Evolutionary conservation across 768 basidiomycete species (phyloP).

Genomic region (Psilocybe cyanescens): DNA sequence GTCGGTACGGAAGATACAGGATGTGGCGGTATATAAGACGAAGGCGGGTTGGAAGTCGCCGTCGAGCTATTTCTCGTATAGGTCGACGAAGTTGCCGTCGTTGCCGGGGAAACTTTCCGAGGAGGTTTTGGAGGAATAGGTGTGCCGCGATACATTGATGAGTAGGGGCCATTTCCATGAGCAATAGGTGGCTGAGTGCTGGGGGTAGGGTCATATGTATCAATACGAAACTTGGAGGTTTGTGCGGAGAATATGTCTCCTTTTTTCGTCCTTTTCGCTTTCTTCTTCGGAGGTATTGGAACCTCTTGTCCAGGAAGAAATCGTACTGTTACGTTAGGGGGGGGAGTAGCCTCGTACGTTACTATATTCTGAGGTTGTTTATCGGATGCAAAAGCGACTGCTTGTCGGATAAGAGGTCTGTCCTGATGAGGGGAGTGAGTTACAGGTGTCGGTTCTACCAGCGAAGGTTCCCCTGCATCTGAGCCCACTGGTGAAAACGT

Average conservation of each 20-base stretch:
- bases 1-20: background rate
- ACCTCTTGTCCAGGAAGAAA: slow-evolving; percentile 62
- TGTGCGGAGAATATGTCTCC: slow-evolving; percentile 47
- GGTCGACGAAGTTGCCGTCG: background rate
- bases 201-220: slow-evolving; percentile 37
- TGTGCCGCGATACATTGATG: slow-evolving; percentile 40
- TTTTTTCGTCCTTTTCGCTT: slow-evolving; percentile 30
- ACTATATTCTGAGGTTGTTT: slow-evolving; percentile 35
- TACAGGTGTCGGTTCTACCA: slow-evolving; percentile 34
- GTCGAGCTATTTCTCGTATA: background rate
- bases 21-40: background rate
- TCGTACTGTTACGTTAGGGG: slow-evolving; percentile 20
- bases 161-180: slow-evolving; percentile 41
- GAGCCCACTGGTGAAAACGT: slow-evolving; percentile 57
- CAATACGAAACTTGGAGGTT: slow-evolving; percentile 54
- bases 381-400: slow-evolving; percentile 51
- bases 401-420: slow-evolving; percentile 59
- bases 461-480: slow-evolving; percentile 50
- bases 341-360: slow-evolving; percentile 45
- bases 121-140: slow-evolving; percentile 4
- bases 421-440: slow-evolving; percentile 50
- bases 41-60: background rate
- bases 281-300: slow-evolving; percentile 19
- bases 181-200: slow-evolving; percentile 34
- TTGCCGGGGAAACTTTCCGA: background rate